These are phyloP conservation scores for Zygotorulaspora florentina DNA, from an alignment of 805 yeast genomes.

Conservation along the genomic window DNA sequence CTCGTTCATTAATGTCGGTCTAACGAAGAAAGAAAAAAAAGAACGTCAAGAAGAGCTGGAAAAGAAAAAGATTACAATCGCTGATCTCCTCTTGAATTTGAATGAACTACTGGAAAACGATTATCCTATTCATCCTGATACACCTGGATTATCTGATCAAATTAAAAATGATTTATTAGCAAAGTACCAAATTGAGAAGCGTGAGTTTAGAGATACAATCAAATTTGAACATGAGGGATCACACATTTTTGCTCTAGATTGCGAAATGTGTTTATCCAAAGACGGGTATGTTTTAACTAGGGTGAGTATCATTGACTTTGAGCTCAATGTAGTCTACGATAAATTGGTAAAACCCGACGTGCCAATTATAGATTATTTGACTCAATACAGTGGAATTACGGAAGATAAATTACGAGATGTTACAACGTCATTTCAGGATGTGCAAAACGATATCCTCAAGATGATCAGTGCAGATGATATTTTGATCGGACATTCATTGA, in stretches of 20 bases:
- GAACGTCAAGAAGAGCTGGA: slow-evolving; percentile 32
- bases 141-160: slow-evolving; percentile 17
- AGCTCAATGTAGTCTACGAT: slow-evolving; percentile 60
- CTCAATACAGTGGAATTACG: slow-evolving; percentile 84
- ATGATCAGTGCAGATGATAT: slow-evolving; percentile 57
- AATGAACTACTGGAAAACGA: slow-evolving; percentile 47
- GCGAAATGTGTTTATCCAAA: slow-evolving; percentile 82
- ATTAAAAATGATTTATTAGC: slow-evolving; percentile 8
- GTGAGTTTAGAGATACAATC: slow-evolving; percentile 50
- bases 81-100: slow-evolving; percentile 49
- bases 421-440: slow-evolving; percentile 60
- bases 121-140: slow-evolving; percentile 58
- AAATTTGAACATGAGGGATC: slow-evolving; percentile 54
- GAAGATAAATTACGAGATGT: slow-evolving; percentile 58
- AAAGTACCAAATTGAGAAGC: slow-evolving; percentile 12
- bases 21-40: slow-evolving; percentile 53
- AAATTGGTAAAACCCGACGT: slow-evolving; percentile 73
- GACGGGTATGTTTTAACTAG: slow-evolving; percentile 68
- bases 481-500: slow-evolving; percentile 85
- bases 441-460: slow-evolving; percentile 53
- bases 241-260: slow-evolving; percentile 76
- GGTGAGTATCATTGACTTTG: slow-evolving; percentile 65
- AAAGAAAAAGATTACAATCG: slow-evolving; percentile 39
- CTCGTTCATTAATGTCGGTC: slow-evolving; percentile 53
- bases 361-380: slow-evolving; percentile 73